A percentile compares a stretch with the other conserved stretches of the same genome.
phyloP scores from a whole-genome alignment of 305 asterid species.

The Nicotiana rustica region DNA sequence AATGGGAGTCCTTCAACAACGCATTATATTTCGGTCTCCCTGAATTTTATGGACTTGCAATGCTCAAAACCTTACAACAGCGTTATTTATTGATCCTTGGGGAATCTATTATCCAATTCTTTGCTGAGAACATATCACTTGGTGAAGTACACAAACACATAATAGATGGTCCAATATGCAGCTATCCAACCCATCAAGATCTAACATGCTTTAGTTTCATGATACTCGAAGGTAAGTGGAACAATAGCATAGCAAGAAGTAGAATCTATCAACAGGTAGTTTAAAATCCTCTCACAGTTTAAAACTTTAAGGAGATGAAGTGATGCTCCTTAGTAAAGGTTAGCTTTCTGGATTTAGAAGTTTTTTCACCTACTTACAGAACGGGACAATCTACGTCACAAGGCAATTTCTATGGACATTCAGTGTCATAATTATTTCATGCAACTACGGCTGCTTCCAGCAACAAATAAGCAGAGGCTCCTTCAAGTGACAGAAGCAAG shows the following conservation, averaged over 20 bases:
- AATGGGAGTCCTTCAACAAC: not conserved
- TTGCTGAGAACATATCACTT: not conserved
- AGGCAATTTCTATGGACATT: not conserved
- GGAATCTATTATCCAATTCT: not conserved
- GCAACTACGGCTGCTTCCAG: slow-evolving; percentile 2
- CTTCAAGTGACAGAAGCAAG: slow-evolving; percentile 19
- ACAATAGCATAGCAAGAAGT: slow-evolving; percentile 26
- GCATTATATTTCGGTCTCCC: not conserved
- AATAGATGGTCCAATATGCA: slow-evolving; percentile 28
- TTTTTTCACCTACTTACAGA: not conserved
- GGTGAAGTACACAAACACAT: slow-evolving; percentile 6
- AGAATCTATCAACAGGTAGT: slow-evolving; percentile 26
- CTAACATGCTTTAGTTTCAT: slow-evolving; percentile 3
- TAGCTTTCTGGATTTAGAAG: not conserved
- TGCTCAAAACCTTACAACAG: not conserved
- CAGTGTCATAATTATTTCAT: slow-evolving; percentile 9
- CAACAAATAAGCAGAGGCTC: slow-evolving; percentile 16
- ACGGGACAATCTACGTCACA: not conserved
- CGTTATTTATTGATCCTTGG: not conserved
- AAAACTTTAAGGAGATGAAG: slow-evolving; percentile 8
- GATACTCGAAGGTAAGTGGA: not conserved
- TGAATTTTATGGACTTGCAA: slow-evolving; percentile 1
- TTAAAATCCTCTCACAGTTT: not conserved
- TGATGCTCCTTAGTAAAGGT: slow-evolving; percentile 16
- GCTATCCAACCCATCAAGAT: slow-evolving; percentile 11